Evolutionary conservation across 345 rosid genomes (phyloP).

Genomic region (Populus ilicifolia): DNA sequence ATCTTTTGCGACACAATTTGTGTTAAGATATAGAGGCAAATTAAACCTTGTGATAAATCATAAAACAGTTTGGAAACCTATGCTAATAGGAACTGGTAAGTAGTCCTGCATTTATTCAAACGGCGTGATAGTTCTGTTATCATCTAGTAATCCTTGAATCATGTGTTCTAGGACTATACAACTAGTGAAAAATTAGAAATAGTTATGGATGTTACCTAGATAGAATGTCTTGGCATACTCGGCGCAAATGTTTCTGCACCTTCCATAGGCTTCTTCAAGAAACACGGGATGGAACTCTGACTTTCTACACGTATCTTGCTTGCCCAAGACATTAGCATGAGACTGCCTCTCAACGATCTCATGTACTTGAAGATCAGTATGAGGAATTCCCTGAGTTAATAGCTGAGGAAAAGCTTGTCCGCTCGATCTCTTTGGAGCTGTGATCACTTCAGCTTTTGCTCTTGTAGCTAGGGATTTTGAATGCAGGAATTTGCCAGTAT

Average conservation of each 20-base stretch:
- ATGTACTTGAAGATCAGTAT: conserved; percentile 26
- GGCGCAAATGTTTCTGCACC: conserved; percentile 44
- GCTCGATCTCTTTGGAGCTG: conserved; percentile 24
- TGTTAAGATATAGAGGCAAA: too few relatives aligned
- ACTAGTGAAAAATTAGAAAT: too few relatives aligned
- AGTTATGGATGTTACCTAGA: conserved; percentile 31
- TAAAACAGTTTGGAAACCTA: too few relatives aligned
- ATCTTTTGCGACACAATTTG: neutral
- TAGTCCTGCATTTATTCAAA: too few relatives aligned
- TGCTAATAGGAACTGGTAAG: too few relatives aligned
- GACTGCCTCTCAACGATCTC: conserved; percentile 46
- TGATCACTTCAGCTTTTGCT: conserved; percentile 26
- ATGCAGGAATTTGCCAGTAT: conserved; percentile 15
- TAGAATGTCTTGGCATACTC: conserved; percentile 68
- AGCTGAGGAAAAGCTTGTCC: conserved; percentile 15
- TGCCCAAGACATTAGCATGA: conserved; percentile 1
- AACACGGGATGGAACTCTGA: conserved; percentile 38
- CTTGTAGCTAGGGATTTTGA: conserved; percentile 2
- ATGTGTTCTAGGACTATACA: too few relatives aligned
- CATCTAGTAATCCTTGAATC: too few relatives aligned
- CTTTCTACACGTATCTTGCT: conserved; percentile 16
- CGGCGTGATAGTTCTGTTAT: too few relatives aligned
- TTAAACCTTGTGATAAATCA: too few relatives aligned
- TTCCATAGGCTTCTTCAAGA: conserved; percentile 48
- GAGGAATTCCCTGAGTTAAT: conserved; percentile 32